Conservation (phyloP, 306 rosid species). For the Dalbergia cultrata region DNA sequence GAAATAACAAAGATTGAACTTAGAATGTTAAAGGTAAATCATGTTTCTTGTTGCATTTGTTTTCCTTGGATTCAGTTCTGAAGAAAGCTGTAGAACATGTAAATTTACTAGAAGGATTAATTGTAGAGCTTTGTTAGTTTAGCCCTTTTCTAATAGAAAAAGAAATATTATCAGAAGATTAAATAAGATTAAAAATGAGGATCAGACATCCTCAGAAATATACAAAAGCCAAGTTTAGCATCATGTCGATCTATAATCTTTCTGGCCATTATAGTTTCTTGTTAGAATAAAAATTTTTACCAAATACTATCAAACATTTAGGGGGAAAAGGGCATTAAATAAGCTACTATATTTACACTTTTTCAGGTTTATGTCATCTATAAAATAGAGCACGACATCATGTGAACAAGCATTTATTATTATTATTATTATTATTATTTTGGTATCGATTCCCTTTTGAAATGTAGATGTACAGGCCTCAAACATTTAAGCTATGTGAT, state of each 20-base stretch:
- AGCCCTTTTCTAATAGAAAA: too few relatives aligned
- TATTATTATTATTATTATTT: not conserved
- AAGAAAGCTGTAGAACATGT: constrained; percentile 16
- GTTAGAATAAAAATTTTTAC: constrained; percentile 1
- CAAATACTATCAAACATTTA: not conserved
- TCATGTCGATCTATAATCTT: not conserved
- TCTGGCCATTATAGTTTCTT: constrained; percentile 22
- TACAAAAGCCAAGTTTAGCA: not conserved
- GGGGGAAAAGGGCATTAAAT: constrained; percentile 23
- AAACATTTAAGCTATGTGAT: constrained; percentile 29
- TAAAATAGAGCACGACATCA: not conserved
- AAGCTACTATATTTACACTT: constrained; percentile 7
- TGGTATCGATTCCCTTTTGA: not conserved
- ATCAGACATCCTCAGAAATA: too few relatives aligned
- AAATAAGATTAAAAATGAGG: too few relatives aligned
- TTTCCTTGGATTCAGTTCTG: constrained; percentile 22
- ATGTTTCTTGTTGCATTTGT: constrained; percentile 28
- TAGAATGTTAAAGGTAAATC: constrained; percentile 76
- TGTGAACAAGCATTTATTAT: not conserved
- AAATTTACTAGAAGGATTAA: constrained; percentile 19
- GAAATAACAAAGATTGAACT: constrained; percentile 89
- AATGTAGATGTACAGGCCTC: not conserved
- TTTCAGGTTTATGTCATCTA: constrained; percentile 25
- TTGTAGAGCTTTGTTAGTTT: not conserved
- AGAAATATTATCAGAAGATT: too few relatives aligned